phyloP scores from a whole-genome alignment of 164 flowering plant species.

The Kingdonia uniflora region DNA sequence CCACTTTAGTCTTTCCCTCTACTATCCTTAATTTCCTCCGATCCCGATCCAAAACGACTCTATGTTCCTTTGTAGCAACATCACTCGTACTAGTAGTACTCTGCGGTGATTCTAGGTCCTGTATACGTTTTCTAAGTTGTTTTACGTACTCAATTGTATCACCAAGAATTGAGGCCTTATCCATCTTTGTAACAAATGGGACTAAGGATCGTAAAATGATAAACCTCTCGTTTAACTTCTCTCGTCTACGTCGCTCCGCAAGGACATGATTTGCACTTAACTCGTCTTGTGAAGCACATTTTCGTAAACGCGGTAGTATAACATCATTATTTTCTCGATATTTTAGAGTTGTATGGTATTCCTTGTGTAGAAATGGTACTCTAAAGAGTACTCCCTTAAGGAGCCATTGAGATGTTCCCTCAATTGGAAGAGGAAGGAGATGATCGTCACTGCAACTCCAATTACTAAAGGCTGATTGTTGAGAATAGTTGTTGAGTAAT shows the following conservation, averaged over 20 bases:
- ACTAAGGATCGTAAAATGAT: conserved; percentile 56
- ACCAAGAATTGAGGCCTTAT: conserved; percentile 89
- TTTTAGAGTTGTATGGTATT: conserved; percentile 30
- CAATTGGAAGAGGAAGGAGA: conserved; percentile 16
- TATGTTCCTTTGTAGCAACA: conserved; percentile 19
- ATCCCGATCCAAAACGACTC: conserved; percentile 20
- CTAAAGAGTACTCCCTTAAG: conserved; percentile 70
- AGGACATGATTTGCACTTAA: conserved; percentile 68
- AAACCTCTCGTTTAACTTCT: conserved; percentile 72
- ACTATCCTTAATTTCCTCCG: conserved; percentile 57
- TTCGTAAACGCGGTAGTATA: conserved; percentile 16
- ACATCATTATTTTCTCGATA: conserved; percentile 18
- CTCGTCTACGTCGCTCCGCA: conserved; percentile 72
- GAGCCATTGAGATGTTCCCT: conserved; percentile 50
- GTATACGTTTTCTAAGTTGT: conserved; percentile 58
- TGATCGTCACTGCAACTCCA: conserved; percentile 36
- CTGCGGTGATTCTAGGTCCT: conserved; percentile 59
- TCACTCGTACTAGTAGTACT: conserved; percentile 1
- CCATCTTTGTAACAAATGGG: conserved; percentile 94
- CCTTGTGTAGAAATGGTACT: conserved; percentile 59
- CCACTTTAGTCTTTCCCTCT: conserved; percentile 38
- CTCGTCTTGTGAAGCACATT: conserved; percentile 49
- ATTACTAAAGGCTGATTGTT: conserved; percentile 45
- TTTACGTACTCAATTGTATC: conserved; percentile 95
- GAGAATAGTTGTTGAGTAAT: conserved; percentile 19